A percentile compares a stretch with the other conserved stretches of the same genome.
phyloP scores from a whole-genome alignment of 2,329 filamentous ascomycete species.

The Berkeleyomyces basicola region DNA sequence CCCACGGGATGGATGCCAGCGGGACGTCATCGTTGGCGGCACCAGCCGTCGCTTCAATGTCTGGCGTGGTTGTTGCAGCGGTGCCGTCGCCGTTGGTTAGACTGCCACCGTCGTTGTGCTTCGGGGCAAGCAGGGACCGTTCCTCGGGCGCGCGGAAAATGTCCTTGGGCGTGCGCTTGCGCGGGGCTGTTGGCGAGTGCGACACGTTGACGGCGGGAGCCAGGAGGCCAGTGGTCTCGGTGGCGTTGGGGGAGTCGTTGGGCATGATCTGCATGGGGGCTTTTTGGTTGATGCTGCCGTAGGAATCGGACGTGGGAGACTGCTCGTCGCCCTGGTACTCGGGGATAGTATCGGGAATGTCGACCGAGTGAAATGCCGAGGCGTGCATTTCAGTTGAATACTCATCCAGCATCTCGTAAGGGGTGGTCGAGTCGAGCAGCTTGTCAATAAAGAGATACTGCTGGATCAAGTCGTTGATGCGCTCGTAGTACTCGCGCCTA shows the following conservation, averaged over 20 bases:
- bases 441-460: constrained; percentile 90
- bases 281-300: constrained; percentile 19
- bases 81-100: background rate
- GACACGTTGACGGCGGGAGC: constrained; percentile 20
- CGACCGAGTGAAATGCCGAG: constrained; percentile 35
- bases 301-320: constrained; percentile 17
- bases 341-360: constrained; percentile 57
- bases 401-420: constrained; percentile 79
- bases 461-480: constrained; percentile 74
- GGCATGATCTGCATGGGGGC: constrained; percentile 19
- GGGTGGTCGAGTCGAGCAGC: constrained; percentile 79
- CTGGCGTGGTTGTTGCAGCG: constrained; percentile 6
- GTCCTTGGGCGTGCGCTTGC: constrained; percentile 70
- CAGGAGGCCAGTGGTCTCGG: constrained; percentile 2
- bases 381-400: constrained; percentile 49
- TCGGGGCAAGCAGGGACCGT: constrained; percentile 29
- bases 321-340: constrained; percentile 27
- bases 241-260: constrained; percentile 16
- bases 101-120: constrained; percentile 26
- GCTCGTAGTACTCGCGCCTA: constrained; percentile 70
- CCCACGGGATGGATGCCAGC: constrained; percentile 47
- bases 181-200: constrained; percentile 25
- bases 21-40: constrained; percentile 21
- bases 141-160: constrained; percentile 61
- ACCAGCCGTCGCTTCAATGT: constrained; percentile 26